Evolutionary conservation across 495 filamentous ascomycete genomes (phyloP).

Genomic region (Penicillium cinerascens): DNA sequence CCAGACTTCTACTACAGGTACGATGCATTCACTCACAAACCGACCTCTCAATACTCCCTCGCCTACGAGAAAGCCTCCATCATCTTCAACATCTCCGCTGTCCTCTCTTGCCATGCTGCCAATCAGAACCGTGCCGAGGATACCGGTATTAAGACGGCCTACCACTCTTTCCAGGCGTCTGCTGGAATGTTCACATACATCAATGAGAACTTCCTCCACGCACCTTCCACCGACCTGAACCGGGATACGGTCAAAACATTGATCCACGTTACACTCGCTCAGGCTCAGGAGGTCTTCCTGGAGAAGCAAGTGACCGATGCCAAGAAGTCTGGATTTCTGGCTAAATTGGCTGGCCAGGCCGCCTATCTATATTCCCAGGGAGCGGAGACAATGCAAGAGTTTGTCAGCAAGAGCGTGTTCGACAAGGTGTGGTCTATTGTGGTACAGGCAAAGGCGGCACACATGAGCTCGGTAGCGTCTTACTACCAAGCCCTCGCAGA

Average conservation of each 20-base stretch:
- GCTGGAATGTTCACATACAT: constrained; percentile 99
- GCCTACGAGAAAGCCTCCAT: constrained; percentile 99
- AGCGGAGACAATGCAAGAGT: constrained; percentile 85
- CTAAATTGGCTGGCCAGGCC: constrained; percentile 89
- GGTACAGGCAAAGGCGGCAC: constrained; percentile 80
- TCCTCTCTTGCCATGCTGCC: constrained; percentile 93
- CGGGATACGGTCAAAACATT: constrained; percentile 92
- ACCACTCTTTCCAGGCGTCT: constrained; percentile 96
- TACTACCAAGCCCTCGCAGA: constrained; percentile 94
- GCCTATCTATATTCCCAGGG: constrained; percentile 85
- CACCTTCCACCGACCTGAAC: constrained; percentile 90
- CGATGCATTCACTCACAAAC: constrained; percentile 96
- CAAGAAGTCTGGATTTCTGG: constrained; percentile 89
- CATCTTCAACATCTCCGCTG: constrained; percentile 98
- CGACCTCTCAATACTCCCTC: constrained; percentile 91
- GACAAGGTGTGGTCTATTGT: constrained; percentile 92
- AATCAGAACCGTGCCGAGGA: constrained; percentile 90
- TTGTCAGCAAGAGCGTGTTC: constrained; percentile 86
- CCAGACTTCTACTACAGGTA: constrained; percentile 62
- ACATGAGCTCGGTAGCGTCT: constrained; percentile 82
- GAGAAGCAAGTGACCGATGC: constrained; percentile 92
- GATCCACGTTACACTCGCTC: constrained; percentile 88
- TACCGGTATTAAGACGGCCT: constrained; percentile 87
- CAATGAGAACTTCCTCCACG: constrained; percentile 98
- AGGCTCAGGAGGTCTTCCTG: constrained; percentile 93